phyloP scores from a whole-genome alignment of 345 rosid species.

The Hypericum androsaemum region DNA sequence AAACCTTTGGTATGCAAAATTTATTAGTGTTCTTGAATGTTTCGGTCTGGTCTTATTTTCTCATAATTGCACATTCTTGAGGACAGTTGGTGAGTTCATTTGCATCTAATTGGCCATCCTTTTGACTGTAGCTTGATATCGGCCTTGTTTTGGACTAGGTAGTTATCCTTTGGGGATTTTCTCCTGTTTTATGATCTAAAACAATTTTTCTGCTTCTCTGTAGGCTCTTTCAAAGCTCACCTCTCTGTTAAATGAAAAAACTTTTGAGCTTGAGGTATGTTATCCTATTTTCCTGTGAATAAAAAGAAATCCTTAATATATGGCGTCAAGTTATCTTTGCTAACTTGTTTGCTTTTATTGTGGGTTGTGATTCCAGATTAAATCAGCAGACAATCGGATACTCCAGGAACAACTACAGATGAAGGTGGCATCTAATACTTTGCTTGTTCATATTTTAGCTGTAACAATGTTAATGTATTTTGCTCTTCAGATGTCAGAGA shows the following conservation, averaged over 20 bases:
- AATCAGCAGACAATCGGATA: constrained; percentile 60
- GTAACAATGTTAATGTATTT: not conserved
- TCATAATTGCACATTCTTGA: too few species aligned
- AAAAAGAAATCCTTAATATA: constrained; percentile 5
- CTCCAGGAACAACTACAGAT: constrained; percentile 60
- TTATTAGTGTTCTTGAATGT: too few species aligned
- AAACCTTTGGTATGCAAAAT: too few species aligned
- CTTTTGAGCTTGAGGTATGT: constrained; percentile 67
- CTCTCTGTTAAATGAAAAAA: constrained; percentile 47
- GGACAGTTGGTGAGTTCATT: too few species aligned
- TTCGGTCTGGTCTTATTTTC: too few species aligned
- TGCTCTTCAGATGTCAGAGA: constrained; percentile 39
- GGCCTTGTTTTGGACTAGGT: not conserved
- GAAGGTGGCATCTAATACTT: constrained; percentile 34
- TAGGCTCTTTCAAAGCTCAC: constrained; percentile 52
- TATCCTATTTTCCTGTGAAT: constrained; percentile 10
- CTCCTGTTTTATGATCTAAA: constrained; percentile 13
- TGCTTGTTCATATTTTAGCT: not conserved
- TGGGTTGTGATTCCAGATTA: constrained; percentile 34
- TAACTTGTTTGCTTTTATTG: constrained; percentile 11
- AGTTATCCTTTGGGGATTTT: constrained; percentile 1
- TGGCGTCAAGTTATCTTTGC: constrained; percentile 7
- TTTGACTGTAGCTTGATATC: not conserved
- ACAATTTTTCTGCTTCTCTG: constrained; percentile 11
- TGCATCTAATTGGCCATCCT: too few species aligned